Base-by-base conservation (phyloP, 2,329 filamentous ascomycete genomes). In the Juglanconis juglandina region DNA sequence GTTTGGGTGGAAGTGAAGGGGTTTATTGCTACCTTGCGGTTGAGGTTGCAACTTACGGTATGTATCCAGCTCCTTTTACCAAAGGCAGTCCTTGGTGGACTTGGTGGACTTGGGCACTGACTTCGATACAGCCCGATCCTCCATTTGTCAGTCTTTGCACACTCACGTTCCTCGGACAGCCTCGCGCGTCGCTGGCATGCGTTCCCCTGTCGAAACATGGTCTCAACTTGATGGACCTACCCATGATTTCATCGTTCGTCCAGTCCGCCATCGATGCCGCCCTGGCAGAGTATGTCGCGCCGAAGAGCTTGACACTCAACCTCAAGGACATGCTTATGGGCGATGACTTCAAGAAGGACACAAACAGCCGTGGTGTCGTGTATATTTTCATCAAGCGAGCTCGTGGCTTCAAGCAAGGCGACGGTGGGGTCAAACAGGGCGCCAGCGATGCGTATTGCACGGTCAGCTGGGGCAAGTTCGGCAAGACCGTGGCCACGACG, bases 281-380 rank as follows among this genome's bases (percentile, higher is more conserved):
- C 0, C 79, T 91, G 68, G 86, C 88, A 0, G 85, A 91, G 69
- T 92, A 91, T 64, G 89, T 92, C 1, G 89, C 89, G 0, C 89
- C 89, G 0, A 91, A 90, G 74, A 90, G 86, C 58, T 73, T 91
- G 56, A 91, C 89, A 0, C 76, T 92, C 5, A 86, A 92, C 69
- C 75, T 92, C 39, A 90, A 91, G 70, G 87, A 90, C 62, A 91
- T 91, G 86, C 80, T 92, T 11, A 81, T 89, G 7, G 89, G 89
- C 4, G 88, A 91, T 60, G 89, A 92, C 67, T 91, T 89, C 76
- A 92, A 91, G 72, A 91, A 91, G 69, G 88, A 92, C 63, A 90
- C 88, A 0, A 73, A 75, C 35, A 80, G 85, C 2, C 79, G 83
- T 37, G 89, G 89, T 17, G 80, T 91, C 1, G 69, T 92, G 1